A percentile compares a stretch with the other conserved stretches of the same genome.
Evolutionary conservation across 352 stramenopile genomes (phyloP).

Genomic region (Phytophthora ramorum): DNA sequence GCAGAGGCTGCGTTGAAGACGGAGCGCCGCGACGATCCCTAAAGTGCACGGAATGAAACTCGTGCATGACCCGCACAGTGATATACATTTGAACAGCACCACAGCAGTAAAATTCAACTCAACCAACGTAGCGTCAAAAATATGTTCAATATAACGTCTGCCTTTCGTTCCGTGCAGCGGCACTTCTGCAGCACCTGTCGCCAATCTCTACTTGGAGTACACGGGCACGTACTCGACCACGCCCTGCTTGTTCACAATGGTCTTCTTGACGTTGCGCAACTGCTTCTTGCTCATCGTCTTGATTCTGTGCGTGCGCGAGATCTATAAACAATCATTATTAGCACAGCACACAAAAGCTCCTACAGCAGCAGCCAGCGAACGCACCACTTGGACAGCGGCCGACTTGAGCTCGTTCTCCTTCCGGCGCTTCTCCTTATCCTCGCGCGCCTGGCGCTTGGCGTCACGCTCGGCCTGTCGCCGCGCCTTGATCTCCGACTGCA

Average conservation of each 20-base stretch:
- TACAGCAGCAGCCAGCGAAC: slow-evolving; percentile 15
- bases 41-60: too few relatives aligned
- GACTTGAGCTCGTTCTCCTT: slow-evolving; percentile 93
- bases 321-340: slow-evolving; percentile 47
- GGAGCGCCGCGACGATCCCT: too few relatives aligned
- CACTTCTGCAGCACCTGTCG: too few relatives aligned
- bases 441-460: slow-evolving; percentile 74
- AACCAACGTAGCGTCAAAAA: slow-evolving; percentile 1
- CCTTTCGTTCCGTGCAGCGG: not conserved
- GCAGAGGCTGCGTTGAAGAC: not conserved
- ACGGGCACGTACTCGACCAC: slow-evolving; percentile 89
- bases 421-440: slow-evolving; percentile 89
- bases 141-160: slow-evolving; percentile 38
- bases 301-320: slow-evolving; percentile 86
- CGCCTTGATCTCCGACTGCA: slow-evolving; percentile 86
- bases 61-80: too few relatives aligned
- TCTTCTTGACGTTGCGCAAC: slow-evolving; percentile 92
- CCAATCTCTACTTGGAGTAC: slow-evolving; percentile 76
- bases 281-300: slow-evolving; percentile 95
- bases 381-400: slow-evolving; percentile 85
- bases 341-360: not conserved
- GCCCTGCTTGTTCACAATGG: slow-evolving; percentile 91
- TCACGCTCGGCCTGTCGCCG: slow-evolving; percentile 74
- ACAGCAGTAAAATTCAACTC: too few relatives aligned
- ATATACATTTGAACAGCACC: too few relatives aligned